Evolutionary conservation across 495 filamentous ascomycete genomes (phyloP), one percentile per base, ranked within the genome.

Genomic region (Peziza echinospora): DNA sequence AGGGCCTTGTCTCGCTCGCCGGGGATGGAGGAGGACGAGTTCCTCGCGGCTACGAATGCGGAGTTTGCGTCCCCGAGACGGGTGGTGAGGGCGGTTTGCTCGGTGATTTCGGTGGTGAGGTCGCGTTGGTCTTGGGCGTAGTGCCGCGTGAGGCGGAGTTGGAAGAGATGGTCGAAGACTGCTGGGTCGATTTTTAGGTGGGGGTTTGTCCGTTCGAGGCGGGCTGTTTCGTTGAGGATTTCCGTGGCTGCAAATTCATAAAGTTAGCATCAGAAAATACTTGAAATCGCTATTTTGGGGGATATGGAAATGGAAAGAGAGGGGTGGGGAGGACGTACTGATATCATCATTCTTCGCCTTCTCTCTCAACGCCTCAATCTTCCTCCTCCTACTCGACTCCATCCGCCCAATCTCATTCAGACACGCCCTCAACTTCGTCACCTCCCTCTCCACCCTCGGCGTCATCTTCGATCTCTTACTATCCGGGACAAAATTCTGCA

Each of bases 101-200:
- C 84, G 22, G 69, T 63, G 2, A 67, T 65, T 58, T 97, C 89
- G 47, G 77, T 69, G 13, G 70, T 66, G 1, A 93, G 60, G 49
- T 75, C 73, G 5, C 75, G 68, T 22, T 77, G 59, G 48, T 94
- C 85, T 1, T 75, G 56, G 51, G 89, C 77, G 56, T 96, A 97
- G n/a, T 73, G 63, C 8, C 68, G 59, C 30, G 67, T 67, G 8
- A 97, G 69, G 2, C 83, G 76, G 43, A 80, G 69, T 55, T 92
- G 83, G 47, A 96, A 94, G 26, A 96, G 75, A 41, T 75, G 73
- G 53, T 94, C 89, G 53, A 97, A 97, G 48, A 93, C 82, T 16
- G 75, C 81, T 1, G 86, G 75, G 34, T 82, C 77, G 41, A 97
- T 77, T 24, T 74, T 70, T 25, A 82, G 83, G 68, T 82, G 84